Evolutionary conservation across 306 rosid genomes (phyloP).

Genomic region (Cucumis sativus): DNA sequence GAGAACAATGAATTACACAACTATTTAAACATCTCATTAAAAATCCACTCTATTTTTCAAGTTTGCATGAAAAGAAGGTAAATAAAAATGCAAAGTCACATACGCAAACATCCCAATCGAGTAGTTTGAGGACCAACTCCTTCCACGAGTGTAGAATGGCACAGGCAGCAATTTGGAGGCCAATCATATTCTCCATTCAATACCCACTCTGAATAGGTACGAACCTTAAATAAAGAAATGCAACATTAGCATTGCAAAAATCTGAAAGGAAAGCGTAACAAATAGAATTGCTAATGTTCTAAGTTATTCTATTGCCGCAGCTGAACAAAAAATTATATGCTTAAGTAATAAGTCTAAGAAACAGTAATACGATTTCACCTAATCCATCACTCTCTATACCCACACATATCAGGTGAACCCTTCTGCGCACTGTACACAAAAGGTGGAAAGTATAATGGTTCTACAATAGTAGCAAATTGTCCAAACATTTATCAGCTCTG

Average conservation of each 20-base stretch:
- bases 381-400: neutral
- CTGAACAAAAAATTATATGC: neutral
- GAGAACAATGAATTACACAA: slow-evolving; percentile 19
- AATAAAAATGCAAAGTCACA: slow-evolving; percentile 28
- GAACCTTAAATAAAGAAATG: slow-evolving; percentile 37
- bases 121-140: slow-evolving; percentile 60
- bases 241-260: neutral
- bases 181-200: slow-evolving; percentile 92
- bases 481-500: neutral
- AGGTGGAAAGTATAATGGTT: neutral
- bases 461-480: neutral
- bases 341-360: neutral
- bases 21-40: neutral
- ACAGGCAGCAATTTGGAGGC: slow-evolving; percentile 89
- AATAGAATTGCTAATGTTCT: neutral
- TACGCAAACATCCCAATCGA: slow-evolving; percentile 98
- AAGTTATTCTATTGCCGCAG: neutral
- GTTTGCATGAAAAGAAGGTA: neutral
- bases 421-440: neutral
- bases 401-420: neutral
- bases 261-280: neutral
- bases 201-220: slow-evolving; percentile 97
- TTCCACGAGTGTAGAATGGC: slow-evolving; percentile 61
- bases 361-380: neutral
- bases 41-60: slow-evolving; percentile 2